Evolutionary conservation across 2,329 filamentous ascomycete genomes (phyloP).

Genomic region (Colletotrichum phormii): DNA sequence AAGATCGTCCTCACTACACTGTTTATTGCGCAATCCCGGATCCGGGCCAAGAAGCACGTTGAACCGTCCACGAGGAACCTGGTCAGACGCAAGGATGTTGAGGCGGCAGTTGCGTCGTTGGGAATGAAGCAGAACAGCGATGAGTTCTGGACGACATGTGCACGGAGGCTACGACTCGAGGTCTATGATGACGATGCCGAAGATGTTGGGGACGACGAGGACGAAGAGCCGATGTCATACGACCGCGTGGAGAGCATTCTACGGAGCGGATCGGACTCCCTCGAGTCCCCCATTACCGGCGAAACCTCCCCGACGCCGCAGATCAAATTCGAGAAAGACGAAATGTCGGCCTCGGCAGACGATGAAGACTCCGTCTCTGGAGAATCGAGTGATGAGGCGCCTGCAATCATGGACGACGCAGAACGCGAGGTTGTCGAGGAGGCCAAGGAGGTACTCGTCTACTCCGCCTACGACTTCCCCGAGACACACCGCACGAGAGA

Average conservation of each 20-base stretch:
- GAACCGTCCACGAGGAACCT: constrained; percentile 43
- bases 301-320: background rate
- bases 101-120: constrained; percentile 61
- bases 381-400: background rate
- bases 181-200: constrained; percentile 52
- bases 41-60: constrained; percentile 61
- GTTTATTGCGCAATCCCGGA: constrained; percentile 76
- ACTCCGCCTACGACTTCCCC: constrained; percentile 54
- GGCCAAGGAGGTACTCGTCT: constrained; percentile 54
- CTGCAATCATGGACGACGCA: constrained; percentile 4
- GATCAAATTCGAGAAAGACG: background rate
- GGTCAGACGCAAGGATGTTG: constrained; percentile 59
- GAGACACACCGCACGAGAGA: constrained; percentile 49
- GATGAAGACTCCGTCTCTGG: background rate
- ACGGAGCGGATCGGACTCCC: constrained; percentile 25
- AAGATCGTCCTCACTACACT: constrained; percentile 77
- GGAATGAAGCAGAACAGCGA: constrained; percentile 52
- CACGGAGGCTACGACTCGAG: constrained; percentile 61
- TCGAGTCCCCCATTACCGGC: background rate
- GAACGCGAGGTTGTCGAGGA: constrained; percentile 51
- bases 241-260: constrained; percentile 57
- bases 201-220: constrained; percentile 31
- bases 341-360: constrained; percentile 2
- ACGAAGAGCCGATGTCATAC: constrained; percentile 51
- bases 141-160: constrained; percentile 60